Evolutionary conservation across 2,329 filamentous ascomycete species (phyloP).

Genomic region (Seiridium cupressi): DNA sequence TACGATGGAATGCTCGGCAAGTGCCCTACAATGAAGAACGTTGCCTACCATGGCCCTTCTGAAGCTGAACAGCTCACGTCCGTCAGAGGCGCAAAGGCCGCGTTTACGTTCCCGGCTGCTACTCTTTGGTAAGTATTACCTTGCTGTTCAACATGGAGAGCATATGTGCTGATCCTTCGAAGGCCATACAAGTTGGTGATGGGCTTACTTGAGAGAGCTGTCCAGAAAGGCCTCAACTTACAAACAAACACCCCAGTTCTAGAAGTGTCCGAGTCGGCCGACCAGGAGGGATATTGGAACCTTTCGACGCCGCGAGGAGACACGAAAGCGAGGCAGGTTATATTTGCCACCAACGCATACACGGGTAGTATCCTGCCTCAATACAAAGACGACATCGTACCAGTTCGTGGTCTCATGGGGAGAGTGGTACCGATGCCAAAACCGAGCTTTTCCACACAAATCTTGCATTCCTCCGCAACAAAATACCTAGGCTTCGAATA

Average conservation of each 20-base stretch:
- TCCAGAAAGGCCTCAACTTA: constrained; percentile 5
- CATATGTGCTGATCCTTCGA: background rate
- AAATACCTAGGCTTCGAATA: constrained; percentile 11
- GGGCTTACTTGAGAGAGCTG: background rate
- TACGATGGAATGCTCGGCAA: constrained; percentile 24
- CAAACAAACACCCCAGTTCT: constrained; percentile 9
- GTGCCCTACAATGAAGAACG: constrained; percentile 19
- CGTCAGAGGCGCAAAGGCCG: constrained; percentile 29
- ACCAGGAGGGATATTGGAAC: background rate
- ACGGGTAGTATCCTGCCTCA: constrained; percentile 6
- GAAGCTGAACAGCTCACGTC: constrained; percentile 24
- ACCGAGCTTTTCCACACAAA: constrained; percentile 9
- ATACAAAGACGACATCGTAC: constrained; percentile 5
- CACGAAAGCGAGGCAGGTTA: background rate
- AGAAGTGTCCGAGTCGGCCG: background rate
- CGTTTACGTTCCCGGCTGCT: constrained; percentile 27
- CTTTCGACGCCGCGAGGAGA: background rate
- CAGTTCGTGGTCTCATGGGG: constrained; percentile 11
- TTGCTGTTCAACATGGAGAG: background rate
- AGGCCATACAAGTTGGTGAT: constrained; percentile 8
- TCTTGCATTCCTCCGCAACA: constrained; percentile 17
- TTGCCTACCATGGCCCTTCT: constrained; percentile 15
- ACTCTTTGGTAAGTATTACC: constrained; percentile 12
- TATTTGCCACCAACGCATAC: constrained; percentile 11
- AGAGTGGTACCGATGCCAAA: constrained; percentile 8